These are phyloP conservation scores for Golubevia pallescens DNA, from an alignment of 1,284 basidiomycete species.

Conservation along the genomic window DNA sequence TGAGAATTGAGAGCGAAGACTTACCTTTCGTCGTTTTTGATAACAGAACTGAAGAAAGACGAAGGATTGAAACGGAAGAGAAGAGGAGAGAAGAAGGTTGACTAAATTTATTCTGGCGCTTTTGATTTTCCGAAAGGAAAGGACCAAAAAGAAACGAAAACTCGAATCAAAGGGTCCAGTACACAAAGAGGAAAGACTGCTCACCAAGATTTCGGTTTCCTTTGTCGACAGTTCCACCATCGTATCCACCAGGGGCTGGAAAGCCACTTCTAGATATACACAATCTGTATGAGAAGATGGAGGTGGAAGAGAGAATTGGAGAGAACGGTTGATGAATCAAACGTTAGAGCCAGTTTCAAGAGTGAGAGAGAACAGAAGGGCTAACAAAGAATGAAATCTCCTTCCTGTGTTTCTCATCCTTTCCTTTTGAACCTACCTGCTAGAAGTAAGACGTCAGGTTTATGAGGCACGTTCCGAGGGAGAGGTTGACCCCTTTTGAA, in stretches of 20 bases:
- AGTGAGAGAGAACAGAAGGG: no score
- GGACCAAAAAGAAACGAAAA: no score
- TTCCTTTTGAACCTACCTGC: constrained; percentile 23
- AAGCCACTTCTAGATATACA: constrained; percentile 87
- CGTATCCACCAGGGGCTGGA: constrained; percentile 83
- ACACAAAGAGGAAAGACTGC: constrained; percentile 1
- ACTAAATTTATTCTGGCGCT: no score
- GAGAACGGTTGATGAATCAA: no score
- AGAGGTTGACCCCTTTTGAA: constrained; percentile 62
- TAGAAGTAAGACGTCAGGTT: constrained; percentile 69
- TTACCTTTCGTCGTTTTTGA: constrained; percentile 87
- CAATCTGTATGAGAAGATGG: constrained; percentile 85
- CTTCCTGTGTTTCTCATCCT: no score
- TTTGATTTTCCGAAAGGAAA: no score
- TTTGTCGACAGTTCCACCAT: constrained; percentile 71
- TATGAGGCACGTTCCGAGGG: constrained; percentile 58
- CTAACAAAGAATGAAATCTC: no score
- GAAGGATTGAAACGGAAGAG: neutral
- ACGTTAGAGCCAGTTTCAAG: no score
- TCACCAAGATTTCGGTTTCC: constrained; percentile 67
- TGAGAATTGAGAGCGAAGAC: neutral
- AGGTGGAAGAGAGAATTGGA: neutral
- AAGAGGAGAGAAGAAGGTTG: neutral
- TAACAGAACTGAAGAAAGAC: constrained; percentile 74
- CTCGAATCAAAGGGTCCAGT: no score